Evolutionary conservation across 2,329 filamentous ascomycete species (phyloP).

Genomic region (Trichoderma asperellum): DNA sequence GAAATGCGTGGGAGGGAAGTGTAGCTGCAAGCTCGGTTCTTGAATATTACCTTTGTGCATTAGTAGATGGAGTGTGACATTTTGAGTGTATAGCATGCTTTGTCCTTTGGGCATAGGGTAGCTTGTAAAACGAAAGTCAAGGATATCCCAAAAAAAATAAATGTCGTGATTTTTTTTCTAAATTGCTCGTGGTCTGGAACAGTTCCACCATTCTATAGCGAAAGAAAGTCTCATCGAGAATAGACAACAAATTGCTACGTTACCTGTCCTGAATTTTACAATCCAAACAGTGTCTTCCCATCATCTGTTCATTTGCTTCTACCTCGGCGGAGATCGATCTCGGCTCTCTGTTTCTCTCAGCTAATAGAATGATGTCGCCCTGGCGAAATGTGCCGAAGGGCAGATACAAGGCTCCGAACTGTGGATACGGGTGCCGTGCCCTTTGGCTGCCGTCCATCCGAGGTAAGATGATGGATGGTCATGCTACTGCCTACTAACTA

Average conservation of each 20-base stretch:
- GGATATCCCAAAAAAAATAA: neutral
- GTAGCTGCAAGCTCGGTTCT: neutral
- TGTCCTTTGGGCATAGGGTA: neutral
- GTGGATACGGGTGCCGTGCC: slow-evolving; percentile 11
- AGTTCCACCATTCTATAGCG: too few relatives aligned
- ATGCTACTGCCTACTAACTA: neutral
- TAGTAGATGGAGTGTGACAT: too few relatives aligned
- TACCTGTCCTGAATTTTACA: neutral
- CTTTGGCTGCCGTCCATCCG: slow-evolving; percentile 8
- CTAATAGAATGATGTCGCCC: neutral
- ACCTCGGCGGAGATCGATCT: neutral
- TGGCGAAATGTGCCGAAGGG: neutral
- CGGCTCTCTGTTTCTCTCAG: neutral
- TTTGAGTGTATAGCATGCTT: neutral
- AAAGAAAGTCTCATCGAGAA: neutral
- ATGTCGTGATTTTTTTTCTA: neutral
- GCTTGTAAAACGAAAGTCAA: neutral
- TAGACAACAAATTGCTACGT: neutral
- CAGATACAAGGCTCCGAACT: neutral
- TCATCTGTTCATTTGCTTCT: neutral
- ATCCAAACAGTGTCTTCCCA: neutral
- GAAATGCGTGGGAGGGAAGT: neutral
- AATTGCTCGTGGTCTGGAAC: neutral
- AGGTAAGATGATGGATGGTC: neutral
- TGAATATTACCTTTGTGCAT: neutral